Evolutionary conservation across 23 red algal species (phyloP), one percentile per base, ranked within the genome.

Genomic region (Gracilaria gracilis): DNA sequence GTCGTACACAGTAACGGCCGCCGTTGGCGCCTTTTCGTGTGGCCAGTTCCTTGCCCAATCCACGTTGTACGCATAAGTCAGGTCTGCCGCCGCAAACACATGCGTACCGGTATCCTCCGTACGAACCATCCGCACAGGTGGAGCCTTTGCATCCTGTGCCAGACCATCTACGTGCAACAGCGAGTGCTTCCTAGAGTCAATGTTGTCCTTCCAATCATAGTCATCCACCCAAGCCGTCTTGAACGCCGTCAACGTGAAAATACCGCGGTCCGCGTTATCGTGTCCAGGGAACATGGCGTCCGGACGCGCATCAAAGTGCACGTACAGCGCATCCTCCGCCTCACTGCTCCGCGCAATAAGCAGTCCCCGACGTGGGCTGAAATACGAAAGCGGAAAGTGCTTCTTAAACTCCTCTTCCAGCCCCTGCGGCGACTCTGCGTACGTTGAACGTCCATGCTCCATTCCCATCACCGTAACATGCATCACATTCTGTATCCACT

Each of bases 51-150:
- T 29, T n/a, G 85, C 67, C 85, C 85, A 89, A n/a, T 89, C 39
- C 28, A 90, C 87, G 57, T 90, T 90, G 57, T 90, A 90, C 13
- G 87, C 87, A 35, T 90, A 90, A 21, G 73, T 90, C 34, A 90
- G 23, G 57, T 90, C 61, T 17, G 87, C 87, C 29, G 33, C 71
- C 2, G 87, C 87, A 66, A 90, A 51, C 27, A 90, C 42, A 1
- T 77, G 15, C 24, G 34, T 36, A 39, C 76, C 87, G 29, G 27
- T 74, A 31, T 90, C 61, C 39, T 65, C 32, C 24, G 64, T 72
- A 9, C 49, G 54, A 49, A 90, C 49, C 87, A 90, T 90, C 11
- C 40, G 36, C 27, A 79, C 87, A 15, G 71, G 71, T 12, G 75
- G 87, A 1, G 87, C 87, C 87, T 90, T 90, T n/a, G 71, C 76